phyloP scores from a whole-genome alignment of 305 asterid species.

The Solanum hybrid region DNA sequence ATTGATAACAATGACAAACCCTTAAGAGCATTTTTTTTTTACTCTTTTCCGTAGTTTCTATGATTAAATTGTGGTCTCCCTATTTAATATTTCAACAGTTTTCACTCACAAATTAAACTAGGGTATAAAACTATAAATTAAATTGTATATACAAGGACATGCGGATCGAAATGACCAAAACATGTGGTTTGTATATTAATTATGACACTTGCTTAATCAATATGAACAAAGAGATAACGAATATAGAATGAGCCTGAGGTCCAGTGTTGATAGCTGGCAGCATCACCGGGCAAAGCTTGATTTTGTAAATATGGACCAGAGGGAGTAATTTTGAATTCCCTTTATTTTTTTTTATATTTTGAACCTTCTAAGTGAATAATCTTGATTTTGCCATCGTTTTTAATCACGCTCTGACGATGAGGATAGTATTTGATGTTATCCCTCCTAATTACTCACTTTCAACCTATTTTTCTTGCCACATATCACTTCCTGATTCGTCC shows the following conservation, averaged over 20 bases:
- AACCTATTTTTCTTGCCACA: not conserved
- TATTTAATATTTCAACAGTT: not conserved
- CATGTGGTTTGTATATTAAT: not conserved
- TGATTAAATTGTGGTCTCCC: not conserved
- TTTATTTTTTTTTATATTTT: not conserved
- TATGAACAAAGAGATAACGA: not conserved
- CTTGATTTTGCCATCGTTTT: too few relatives aligned
- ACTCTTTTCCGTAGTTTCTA: too few relatives aligned
- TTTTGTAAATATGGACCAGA: too few relatives aligned
- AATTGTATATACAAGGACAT: too few relatives aligned
- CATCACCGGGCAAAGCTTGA: not conserved
- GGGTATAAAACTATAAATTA: not conserved
- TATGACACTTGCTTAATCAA: not conserved
- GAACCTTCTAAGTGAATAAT: too few relatives aligned
- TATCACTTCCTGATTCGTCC: not conserved
- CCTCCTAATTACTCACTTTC: not conserved
- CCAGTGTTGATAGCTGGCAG: not conserved
- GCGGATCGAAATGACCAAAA: not conserved
- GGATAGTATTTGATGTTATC: too few relatives aligned
- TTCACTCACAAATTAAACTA: not conserved
- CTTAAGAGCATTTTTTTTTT: too few relatives aligned
- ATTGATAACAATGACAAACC: too few relatives aligned
- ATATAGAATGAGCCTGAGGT: not conserved
- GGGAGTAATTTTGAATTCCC: not conserved
- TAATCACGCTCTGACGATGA: too few relatives aligned